phyloP scores from a whole-genome alignment of 2,329 filamentous ascomycete species.

The Colletotrichum eleusines region DNA sequence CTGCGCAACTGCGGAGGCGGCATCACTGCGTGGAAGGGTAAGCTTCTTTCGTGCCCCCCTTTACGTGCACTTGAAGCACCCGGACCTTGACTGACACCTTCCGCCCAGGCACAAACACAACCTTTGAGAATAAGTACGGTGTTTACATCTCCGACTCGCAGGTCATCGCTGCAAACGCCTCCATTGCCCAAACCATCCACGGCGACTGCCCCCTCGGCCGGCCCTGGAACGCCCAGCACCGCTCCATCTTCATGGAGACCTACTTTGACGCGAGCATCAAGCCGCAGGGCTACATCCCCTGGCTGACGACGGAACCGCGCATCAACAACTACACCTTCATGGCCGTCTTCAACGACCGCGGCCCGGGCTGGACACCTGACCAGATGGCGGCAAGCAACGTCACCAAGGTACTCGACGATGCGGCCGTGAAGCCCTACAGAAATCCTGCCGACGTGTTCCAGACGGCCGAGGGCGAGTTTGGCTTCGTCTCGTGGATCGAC shows the following conservation, averaged over 20 bases:
- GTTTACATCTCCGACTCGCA: conserved; percentile 71
- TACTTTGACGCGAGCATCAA: conserved; percentile 67
- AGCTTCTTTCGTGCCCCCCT: conserved; percentile 37
- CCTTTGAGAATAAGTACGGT: conserved; percentile 75
- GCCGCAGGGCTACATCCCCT: conserved; percentile 67
- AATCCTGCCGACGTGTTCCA: conserved; percentile 37
- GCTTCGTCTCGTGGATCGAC: conserved; percentile 39
- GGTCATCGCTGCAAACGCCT: conserved; percentile 66
- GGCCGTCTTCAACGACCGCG: conserved; percentile 66
- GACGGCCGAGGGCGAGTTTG: conserved; percentile 26
- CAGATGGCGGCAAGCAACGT: conserved; percentile 56
- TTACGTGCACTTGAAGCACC: background rate
- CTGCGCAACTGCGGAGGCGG: conserved; percentile 74
- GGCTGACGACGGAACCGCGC: conserved; percentile 56
- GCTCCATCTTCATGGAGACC: conserved; percentile 67
- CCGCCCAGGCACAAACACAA: conserved; percentile 65
- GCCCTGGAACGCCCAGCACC: conserved; percentile 72
- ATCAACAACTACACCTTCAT: conserved; percentile 63
- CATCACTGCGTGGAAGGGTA: conserved; percentile 76
- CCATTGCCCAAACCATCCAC: conserved; percentile 50
- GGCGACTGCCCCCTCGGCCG: conserved; percentile 69
- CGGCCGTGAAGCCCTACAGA: conserved; percentile 47
- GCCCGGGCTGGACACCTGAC: conserved; percentile 66
- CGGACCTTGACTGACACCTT: conserved; percentile 1
- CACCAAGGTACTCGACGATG: conserved; percentile 59